Evolutionary conservation across 2,329 filamentous ascomycete species (phyloP).

Genomic region (Penicillium sp.): DNA sequence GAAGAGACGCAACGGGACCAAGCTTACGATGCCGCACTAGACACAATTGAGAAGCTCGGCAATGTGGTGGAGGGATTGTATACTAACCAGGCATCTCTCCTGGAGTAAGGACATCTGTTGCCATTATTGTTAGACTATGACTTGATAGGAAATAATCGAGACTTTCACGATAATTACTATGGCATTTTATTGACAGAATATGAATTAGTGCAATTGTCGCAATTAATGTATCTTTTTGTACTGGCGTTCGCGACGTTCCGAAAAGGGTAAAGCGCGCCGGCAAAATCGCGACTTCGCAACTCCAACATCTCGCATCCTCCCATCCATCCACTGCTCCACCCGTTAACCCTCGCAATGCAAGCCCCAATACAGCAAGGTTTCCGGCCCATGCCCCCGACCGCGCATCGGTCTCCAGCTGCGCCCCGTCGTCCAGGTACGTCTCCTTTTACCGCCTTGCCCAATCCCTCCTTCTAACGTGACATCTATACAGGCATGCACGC

Average conservation of each 20-base stretch:
- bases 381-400: conserved; percentile 43
- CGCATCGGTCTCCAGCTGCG: conserved; percentile 45
- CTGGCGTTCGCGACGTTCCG: conserved; percentile 21
- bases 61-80: conserved; percentile 97
- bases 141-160: conserved; percentile 22
- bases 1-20: conserved; percentile 93
- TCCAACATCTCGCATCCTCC: conserved; percentile 23
- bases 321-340: conserved; percentile 11
- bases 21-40: conserved; percentile 89
- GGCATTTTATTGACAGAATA: background rate
- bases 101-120: conserved; percentile 64
- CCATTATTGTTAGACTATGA: conserved; percentile 29
- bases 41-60: conserved; percentile 95
- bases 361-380: conserved; percentile 47
- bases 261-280: conserved; percentile 40
- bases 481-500: conserved; percentile 34
- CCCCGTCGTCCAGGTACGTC: conserved; percentile 46
- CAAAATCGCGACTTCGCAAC: conserved; percentile 38
- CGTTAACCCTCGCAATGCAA: conserved; percentile 33
- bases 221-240: background rate
- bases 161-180: conserved; percentile 10
- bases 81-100: conserved; percentile 92
- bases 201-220: background rate
- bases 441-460: conserved; percentile 16
- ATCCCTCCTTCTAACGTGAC: conserved; percentile 11